These are phyloP conservation scores for Epichloe typhina DNA, from an alignment of 2,329 filamentous ascomycete species.

Conservation along the genomic window DNA sequence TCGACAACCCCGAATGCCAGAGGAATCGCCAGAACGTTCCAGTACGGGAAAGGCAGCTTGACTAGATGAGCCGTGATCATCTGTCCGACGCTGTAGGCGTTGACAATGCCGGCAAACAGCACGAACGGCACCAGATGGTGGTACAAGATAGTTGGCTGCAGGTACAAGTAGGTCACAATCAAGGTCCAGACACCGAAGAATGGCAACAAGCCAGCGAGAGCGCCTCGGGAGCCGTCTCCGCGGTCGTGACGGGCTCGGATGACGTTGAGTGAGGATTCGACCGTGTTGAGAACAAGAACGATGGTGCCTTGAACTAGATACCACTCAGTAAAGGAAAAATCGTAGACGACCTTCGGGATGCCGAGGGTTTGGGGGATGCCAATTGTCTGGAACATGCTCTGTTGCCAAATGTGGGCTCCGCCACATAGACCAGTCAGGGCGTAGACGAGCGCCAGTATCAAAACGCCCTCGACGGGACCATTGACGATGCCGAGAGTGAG, in stretches of 20 bases:
- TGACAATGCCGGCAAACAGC: constrained; percentile 78
- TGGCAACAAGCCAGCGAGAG: constrained; percentile 72
- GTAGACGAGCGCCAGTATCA: constrained; percentile 74
- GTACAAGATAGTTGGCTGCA: constrained; percentile 73
- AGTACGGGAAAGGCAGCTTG: constrained; percentile 77
- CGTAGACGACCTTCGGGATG: constrained; percentile 60
- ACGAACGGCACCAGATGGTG: constrained; percentile 80
- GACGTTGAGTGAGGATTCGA: constrained; percentile 70
- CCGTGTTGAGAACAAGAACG: constrained; percentile 74
- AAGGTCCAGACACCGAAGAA: constrained; percentile 69
- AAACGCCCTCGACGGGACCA: constrained; percentile 86
- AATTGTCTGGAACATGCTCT: constrained; percentile 59
- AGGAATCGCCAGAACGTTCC: constrained; percentile 71
- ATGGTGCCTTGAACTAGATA: constrained; percentile 78
- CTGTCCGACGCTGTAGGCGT: constrained; percentile 88
- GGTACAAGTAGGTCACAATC: constrained; percentile 63
- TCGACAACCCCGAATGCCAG: constrained; percentile 69
- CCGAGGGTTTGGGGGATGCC: constrained; percentile 50
- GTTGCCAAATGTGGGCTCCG: constrained; percentile 87
- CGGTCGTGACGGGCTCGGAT: constrained; percentile 65
- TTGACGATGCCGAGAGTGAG: constrained; percentile 85
- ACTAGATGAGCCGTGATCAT: constrained; percentile 94
- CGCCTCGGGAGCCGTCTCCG: constrained; percentile 56
- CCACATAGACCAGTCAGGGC: constrained; percentile 72
- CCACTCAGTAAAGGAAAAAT: constrained; percentile 80